Evolutionary conservation across 2,329 filamentous ascomycete species (phyloP).

Genomic region (Pseudofabraea citricarpa): DNA sequence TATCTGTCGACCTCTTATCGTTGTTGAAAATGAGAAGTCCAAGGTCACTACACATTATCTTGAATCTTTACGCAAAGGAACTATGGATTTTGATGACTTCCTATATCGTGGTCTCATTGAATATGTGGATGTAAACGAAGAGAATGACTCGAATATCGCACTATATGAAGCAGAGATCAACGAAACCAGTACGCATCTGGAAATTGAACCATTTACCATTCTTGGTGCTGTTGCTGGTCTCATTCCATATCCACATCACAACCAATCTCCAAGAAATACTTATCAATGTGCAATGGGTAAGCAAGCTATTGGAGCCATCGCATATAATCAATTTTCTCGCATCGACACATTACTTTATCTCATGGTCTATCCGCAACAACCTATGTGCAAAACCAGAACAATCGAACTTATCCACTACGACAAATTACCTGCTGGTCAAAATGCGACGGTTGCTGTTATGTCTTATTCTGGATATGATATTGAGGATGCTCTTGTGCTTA

Average conservation of each 20-base stretch:
- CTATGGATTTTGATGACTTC: constrained; percentile 90
- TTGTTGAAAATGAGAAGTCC: constrained; percentile 83
- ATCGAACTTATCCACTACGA: constrained; percentile 97
- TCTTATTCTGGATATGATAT: constrained; percentile 99
- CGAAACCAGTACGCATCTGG: constrained; percentile 82
- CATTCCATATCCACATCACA: constrained; percentile 97
- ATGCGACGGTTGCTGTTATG: constrained; percentile 98
- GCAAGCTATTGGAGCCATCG: constrained; percentile 97
- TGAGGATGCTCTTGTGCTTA: constrained; percentile 92
- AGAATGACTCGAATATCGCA: constrained; percentile 92
- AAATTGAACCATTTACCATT: constrained; percentile 97
- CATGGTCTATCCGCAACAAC: constrained; percentile 95
- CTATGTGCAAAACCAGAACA: constrained; percentile 95
- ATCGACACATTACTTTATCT: constrained; percentile 96
- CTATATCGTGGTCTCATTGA: constrained; percentile 85
- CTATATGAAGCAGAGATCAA: constrained; percentile 83
- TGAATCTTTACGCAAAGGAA: constrained; percentile 74
- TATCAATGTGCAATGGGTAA: constrained; percentile 99
- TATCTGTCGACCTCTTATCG: constrained; percentile 92
- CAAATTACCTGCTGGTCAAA: constrained; percentile 93
- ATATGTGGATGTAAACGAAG: constrained; percentile 96
- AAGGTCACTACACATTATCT: constrained; percentile 77
- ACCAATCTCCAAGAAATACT: constrained; percentile 96
- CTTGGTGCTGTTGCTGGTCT: constrained; percentile 92
- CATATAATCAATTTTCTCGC: constrained; percentile 94